These are phyloP conservation scores for Ophiostoma sp. DNA, from an alignment of 2,329 filamentous ascomycete species.

Conservation along the genomic window DNA sequence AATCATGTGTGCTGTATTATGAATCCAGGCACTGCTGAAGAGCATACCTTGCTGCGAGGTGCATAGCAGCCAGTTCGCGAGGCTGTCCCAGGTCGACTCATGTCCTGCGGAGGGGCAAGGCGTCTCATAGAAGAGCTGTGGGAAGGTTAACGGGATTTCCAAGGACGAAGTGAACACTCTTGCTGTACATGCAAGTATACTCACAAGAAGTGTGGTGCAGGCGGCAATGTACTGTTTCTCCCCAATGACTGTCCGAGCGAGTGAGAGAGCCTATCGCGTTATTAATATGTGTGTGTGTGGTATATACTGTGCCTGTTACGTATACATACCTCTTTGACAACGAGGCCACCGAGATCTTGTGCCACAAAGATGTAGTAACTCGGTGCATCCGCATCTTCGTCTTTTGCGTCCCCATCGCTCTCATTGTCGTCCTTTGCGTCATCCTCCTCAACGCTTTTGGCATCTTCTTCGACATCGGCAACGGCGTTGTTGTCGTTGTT, in stretches of 20 bases:
- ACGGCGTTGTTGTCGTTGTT: background rate
- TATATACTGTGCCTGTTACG: too few species aligned
- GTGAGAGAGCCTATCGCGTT: background rate
- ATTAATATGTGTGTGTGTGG: background rate
- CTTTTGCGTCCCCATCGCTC: background rate
- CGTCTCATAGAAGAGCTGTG: conserved; percentile 1
- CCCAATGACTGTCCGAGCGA: background rate
- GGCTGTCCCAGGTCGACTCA: background rate
- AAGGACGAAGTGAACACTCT: background rate
- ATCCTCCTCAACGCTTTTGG: background rate
- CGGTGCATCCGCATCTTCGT: background rate
- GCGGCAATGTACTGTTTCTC: background rate
- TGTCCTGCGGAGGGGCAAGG: background rate
- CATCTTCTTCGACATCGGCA: background rate
- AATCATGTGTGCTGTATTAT: conserved; percentile 3
- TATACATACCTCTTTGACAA: background rate
- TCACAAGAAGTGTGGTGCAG: background rate
- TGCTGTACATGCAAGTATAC: background rate
- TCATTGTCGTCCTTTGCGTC: background rate
- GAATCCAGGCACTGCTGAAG: conserved; percentile 7
- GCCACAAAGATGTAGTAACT: background rate
- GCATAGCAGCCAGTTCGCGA: conserved; percentile 1
- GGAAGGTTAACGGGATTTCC: background rate
- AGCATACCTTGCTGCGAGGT: conserved; percentile 3
- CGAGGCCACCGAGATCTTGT: background rate